Evolutionary conservation across 176 grass and related monocot species (phyloP).

Genomic region (Ampelocalamus luodianensis): DNA sequence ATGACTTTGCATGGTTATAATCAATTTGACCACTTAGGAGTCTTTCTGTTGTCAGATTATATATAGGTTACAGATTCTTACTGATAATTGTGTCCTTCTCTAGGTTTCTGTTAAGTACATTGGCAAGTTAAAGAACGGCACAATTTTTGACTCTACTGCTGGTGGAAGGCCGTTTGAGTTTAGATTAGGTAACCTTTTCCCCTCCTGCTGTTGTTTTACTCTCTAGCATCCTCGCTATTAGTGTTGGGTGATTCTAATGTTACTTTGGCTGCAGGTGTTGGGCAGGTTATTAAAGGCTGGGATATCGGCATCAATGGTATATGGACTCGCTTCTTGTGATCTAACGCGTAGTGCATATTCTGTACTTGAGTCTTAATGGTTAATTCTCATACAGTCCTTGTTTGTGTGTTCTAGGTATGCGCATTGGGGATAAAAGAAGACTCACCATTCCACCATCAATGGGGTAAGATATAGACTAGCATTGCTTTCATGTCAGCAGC

Average conservation of each 20-base stretch:
- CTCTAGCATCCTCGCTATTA: background rate
- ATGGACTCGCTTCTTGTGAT: background rate
- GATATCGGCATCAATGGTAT: constrained; percentile 85
- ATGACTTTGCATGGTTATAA: background rate
- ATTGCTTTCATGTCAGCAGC: background rate
- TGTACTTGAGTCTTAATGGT: background rate
- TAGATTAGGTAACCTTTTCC: constrained; percentile 68
- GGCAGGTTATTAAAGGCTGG: constrained; percentile 91
- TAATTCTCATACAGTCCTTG: background rate
- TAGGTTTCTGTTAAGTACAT: constrained; percentile 88
- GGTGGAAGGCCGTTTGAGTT: constrained; percentile 74
- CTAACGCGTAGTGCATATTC: background rate
- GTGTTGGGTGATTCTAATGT: background rate
- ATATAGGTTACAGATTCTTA: background rate
- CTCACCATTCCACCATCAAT: constrained; percentile 78
- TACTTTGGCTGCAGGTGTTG: constrained; percentile 67
- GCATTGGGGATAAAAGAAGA: constrained; percentile 93
- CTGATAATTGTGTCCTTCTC: background rate
- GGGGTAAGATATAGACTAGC: constrained; percentile 50
- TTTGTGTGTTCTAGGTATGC: constrained; percentile 69
- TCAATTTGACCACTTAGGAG: background rate
- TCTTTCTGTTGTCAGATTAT: background rate
- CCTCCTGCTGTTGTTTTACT: background rate
- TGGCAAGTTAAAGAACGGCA: constrained; percentile 92
- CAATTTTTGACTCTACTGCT: constrained; percentile 80